Base-by-base conservation (phyloP, 495 filamentous ascomycete genomes). In the Aspergillus affinis region DNA sequence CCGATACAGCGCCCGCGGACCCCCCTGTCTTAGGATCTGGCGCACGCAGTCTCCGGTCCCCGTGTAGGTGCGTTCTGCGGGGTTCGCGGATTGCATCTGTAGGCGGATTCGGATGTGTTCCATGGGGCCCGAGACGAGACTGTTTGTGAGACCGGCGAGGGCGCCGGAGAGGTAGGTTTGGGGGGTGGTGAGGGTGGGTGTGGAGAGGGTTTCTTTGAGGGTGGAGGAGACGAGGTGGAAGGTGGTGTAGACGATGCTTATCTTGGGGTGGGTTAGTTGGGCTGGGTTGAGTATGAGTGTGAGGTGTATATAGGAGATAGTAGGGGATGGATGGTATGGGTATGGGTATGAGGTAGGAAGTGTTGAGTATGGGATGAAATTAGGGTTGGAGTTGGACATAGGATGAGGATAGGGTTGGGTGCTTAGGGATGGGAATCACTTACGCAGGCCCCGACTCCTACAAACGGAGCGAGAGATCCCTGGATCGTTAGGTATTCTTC, bases 41-140 rank as follows among this genome's bases (percentile, higher is more conserved):
- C 78, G 74, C 46, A 86, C 82, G 70, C 90, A 92, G 67, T 92
- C 88, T 3, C 17, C 50, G 1, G 49, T 46, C 0, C 57, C 61
- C 9, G 18, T 46, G 50, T 63, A 61, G 18, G 47, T 32, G n/a
- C 32, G 23, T 5, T 45, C 26, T 15, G 17, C 8, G 0, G n/a
- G 41, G 10, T 51, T 27, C 2, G 51, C 30, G 8, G 47, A 49
- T 49, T 60, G 61, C 8, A 90, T 91, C 72, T 94, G 91, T 57
- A 96, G 76, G 6, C 91, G 81, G 73, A 96, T 96, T 58, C 91
- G 85, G 66, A 96, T 87, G 75, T 96, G 91, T 72, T 96, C 91
- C 69, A 94, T 92, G 8, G 91, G 91, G 0, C 83, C 83, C 0
- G 90, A 93, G 68, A 94, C 81, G 13, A 88, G 73, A 17, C 80